Conservation (phyloP, 2,329 filamentous ascomycete genomes). For the Pseudofabraea citricarpa region DNA sequence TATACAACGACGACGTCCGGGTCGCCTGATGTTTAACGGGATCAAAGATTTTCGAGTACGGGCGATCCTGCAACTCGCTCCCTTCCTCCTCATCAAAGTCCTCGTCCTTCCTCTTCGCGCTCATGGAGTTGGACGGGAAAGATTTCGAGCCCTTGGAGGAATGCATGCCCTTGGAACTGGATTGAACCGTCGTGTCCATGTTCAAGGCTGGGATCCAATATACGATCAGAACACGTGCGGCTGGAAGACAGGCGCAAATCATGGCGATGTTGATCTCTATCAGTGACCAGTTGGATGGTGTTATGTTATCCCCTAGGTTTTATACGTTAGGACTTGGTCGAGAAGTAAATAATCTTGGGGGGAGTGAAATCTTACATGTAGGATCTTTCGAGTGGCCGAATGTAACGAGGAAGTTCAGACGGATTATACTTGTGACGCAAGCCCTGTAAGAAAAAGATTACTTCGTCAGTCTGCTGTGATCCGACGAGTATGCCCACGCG, state of each 20-base stretch:
- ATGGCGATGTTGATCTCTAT: constrained; percentile 21
- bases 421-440: constrained; percentile 18
- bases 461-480: neutral
- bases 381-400: constrained; percentile 15
- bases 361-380: constrained; percentile 19
- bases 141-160: no score
- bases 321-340: no score
- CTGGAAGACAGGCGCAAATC: constrained; percentile 23
- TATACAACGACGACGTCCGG: no score
- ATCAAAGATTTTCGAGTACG: no score
- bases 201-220: neutral
- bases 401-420: constrained; percentile 17
- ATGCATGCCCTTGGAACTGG: neutral
- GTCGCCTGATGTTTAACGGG: no score
- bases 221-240: constrained; percentile 12
- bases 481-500: no score
- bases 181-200: neutral
- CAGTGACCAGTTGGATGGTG: constrained; percentile 23
- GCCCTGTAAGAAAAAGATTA: constrained; percentile 9
- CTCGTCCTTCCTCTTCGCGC: no score
- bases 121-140: no score
- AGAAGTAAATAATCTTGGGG: no score
- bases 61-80: no score
- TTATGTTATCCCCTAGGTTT: constrained; percentile 17
- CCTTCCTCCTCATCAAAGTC: no score